phyloP scores from a whole-genome alignment of 2,329 filamentous ascomycete species.

The Venturia asperata region DNA sequence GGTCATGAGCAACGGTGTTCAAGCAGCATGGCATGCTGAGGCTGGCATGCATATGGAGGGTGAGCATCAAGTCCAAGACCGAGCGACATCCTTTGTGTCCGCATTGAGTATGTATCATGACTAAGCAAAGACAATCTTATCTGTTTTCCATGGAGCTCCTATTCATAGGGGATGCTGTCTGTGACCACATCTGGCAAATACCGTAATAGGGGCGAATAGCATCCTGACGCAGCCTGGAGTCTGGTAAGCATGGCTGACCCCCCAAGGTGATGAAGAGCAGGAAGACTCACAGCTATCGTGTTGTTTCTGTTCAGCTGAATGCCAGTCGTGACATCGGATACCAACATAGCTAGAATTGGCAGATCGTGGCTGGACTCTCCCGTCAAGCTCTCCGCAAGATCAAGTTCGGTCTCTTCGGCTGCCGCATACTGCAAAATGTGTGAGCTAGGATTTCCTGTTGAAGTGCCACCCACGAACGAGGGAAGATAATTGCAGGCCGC shows the following conservation, averaged over 20 bases:
- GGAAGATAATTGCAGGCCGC: too few relatives aligned
- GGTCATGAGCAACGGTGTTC: too few relatives aligned
- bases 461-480: too few relatives aligned
- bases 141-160: not conserved
- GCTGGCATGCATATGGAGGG: not conserved
- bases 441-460: not conserved
- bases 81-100: not conserved
- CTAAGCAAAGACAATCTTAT: not conserved
- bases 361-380: not conserved
- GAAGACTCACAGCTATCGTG: not conserved
- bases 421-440: not conserved
- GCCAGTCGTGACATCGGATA: not conserved
- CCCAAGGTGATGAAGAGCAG: not conserved
- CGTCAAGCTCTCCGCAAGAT: not conserved
- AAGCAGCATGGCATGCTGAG: not conserved
- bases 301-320: not conserved
- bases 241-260: not conserved
- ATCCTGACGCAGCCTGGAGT: not conserved
- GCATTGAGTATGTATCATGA: not conserved
- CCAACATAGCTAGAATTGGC: not conserved
- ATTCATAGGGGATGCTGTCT: not conserved
- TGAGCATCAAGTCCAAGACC: not conserved
- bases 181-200: constrained; percentile 1
- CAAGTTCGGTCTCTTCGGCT: not conserved
- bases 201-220: constrained; percentile 1